These are phyloP conservation scores for Eucalyptus curtisii DNA, from an alignment of 345 rosid genomes.

Conservation along the genomic window DNA sequence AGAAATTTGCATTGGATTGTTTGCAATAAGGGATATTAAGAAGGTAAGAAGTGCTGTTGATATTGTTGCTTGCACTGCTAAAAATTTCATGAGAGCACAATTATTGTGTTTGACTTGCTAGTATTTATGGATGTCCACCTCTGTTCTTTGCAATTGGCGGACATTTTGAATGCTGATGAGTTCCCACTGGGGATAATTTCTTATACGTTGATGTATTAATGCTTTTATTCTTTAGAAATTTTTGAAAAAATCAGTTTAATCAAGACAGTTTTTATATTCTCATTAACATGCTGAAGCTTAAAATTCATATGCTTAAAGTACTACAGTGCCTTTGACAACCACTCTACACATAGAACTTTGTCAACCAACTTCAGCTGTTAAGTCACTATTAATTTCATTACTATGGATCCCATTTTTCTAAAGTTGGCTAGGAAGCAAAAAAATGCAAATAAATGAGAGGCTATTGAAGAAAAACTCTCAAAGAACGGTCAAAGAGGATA, in stretches of 20 bases:
- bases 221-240: background rate
- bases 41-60: slow-evolving; percentile 35
- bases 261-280: background rate
- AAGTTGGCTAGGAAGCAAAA: background rate
- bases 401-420: background rate
- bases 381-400: background rate
- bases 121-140: background rate
- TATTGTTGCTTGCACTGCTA: background rate
- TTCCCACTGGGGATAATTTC: background rate
- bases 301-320: background rate
- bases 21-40: slow-evolving; percentile 78
- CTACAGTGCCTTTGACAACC: background rate
- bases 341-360: background rate
- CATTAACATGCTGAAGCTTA: background rate
- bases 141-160: background rate
- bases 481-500: background rate
- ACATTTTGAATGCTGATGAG: background rate
- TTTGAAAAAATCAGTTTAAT: background rate
- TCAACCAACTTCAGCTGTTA: background rate
- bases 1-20: slow-evolving; percentile 93
- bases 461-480: background rate
- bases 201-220: background rate
- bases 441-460: background rate
- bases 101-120: background rate
- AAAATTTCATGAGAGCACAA: background rate